Evolutionary conservation across 345 rosid genomes (phyloP), one percentile per base, ranked within the genome.

Genomic region (Gossypium australe): DNA sequence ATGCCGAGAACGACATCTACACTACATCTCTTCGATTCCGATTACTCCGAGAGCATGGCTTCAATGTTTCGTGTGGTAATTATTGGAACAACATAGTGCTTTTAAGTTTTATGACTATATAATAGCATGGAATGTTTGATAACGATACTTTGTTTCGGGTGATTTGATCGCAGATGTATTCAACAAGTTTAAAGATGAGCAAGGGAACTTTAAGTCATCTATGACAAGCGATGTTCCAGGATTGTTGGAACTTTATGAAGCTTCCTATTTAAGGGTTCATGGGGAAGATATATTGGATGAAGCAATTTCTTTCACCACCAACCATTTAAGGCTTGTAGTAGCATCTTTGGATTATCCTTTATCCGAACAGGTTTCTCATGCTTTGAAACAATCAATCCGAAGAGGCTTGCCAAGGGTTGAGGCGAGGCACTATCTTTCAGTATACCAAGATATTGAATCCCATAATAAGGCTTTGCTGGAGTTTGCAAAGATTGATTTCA

Each of bases 401-500:
- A 75, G 63, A 49, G 63, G 78, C 49, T 5, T 80, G 18, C 75
- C 75, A 17, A 76, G 84, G 58, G 47, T 77, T 0, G 78, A 78
- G 48, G 82, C 84, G 2, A 58, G 81, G 51, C 51, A 1, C 4
- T 82, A 76, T 72, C 56, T 82, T 17, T 8, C 70, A 1, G 2
- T 73, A 25, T 81, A 83, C 53, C 45, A 67, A 53, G 41, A 27
- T 44, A 74, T 73, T 10, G 9, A 43, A 11, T 53, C 76, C 0
- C 67, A 53, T 13, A 76, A 74, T 55, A 9, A 61, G 24, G 13
- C 22, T 17, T 44, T 85, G 2, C 55, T 83, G 20, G 55, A 62
- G 4, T 73, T 85, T 60, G 82, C 84, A 3, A 84, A 82, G 70
- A 41, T 84, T 10, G 85, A 82, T 57, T 84, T 84, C 76, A 80